Percentiles rank a stretch among this genome's conserved stretches.
Evolutionary conservation across 768 basidiomycete genomes (phyloP).

Genomic region (Suillus brevipes): DNA sequence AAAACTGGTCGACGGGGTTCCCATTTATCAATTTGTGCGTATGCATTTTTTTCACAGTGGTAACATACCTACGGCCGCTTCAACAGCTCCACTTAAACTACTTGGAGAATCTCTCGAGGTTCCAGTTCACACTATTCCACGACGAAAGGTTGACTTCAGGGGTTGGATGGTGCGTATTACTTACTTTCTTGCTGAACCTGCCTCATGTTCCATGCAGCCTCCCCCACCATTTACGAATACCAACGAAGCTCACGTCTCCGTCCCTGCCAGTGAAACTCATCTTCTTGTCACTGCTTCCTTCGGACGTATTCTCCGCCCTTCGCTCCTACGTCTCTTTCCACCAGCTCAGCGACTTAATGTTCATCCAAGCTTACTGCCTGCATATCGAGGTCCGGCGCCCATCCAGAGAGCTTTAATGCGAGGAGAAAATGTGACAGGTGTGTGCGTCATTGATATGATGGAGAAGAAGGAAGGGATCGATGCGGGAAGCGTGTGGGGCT

Average conservation of each 20-base stretch:
- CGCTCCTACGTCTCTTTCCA: slow-evolving; percentile 62
- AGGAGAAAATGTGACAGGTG: slow-evolving; percentile 68
- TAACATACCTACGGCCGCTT: neutral
- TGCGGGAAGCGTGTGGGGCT: slow-evolving; percentile 69
- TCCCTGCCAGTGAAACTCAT: slow-evolving; percentile 38
- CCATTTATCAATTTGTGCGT: slow-evolving; percentile 53
- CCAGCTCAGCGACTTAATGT: slow-evolving; percentile 71
- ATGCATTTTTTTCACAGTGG: neutral
- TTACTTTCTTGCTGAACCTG: slow-evolving; percentile 1
- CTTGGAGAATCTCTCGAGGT: slow-evolving; percentile 55
- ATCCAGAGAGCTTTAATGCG: slow-evolving; percentile 82
- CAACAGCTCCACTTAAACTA: slow-evolving; percentile 67
- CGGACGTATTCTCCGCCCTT: slow-evolving; percentile 74
- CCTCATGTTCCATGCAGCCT: slow-evolving; percentile 38
- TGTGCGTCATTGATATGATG: slow-evolving; percentile 78
- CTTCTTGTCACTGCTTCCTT: slow-evolving; percentile 88
- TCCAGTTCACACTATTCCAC: slow-evolving; percentile 62
- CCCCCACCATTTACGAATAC: slow-evolving; percentile 38
- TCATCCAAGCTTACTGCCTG: slow-evolving; percentile 85
- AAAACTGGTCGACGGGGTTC: slow-evolving; percentile 62
- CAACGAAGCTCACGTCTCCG: slow-evolving; percentile 1
- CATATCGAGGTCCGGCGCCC: slow-evolving; percentile 88
- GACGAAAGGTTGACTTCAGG: slow-evolving; percentile 57
- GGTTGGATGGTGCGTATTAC: slow-evolving; percentile 56
- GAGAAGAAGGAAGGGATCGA: slow-evolving; percentile 72